Percentiles rank a stretch among this genome's conserved stretches.
phyloP scores from a whole-genome alignment of 495 filamentous ascomycete species.

The Trichoderma virens region DNA sequence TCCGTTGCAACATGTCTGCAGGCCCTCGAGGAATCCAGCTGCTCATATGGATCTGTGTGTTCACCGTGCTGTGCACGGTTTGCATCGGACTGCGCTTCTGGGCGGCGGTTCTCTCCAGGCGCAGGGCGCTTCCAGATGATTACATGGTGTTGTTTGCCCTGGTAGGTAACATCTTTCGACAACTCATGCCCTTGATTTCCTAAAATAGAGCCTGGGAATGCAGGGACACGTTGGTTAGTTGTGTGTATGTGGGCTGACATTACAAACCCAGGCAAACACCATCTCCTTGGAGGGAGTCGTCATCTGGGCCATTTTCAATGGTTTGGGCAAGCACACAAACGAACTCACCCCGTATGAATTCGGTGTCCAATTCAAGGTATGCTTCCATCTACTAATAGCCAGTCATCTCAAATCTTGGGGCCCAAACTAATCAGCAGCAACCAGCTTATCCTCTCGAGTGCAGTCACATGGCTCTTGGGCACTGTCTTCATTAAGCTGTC shows the following conservation, averaged over 20 bases:
- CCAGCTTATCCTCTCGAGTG: conserved; percentile 13
- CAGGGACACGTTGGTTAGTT: too few species aligned
- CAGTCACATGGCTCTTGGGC: conserved; percentile 10
- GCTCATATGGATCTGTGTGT: background rate
- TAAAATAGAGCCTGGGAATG: too few species aligned
- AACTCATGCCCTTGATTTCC: too few species aligned
- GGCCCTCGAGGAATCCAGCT: background rate
- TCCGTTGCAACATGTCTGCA: background rate
- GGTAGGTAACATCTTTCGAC: background rate
- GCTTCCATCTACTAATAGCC: background rate
- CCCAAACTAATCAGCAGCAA: background rate
- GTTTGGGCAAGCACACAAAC: conserved; percentile 11
- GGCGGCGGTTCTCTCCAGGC: background rate
- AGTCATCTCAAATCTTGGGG: background rate
- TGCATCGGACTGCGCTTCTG: background rate
- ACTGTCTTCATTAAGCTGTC: conserved; percentile 11
- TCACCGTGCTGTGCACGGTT: background rate
- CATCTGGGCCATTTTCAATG: conserved; percentile 13
- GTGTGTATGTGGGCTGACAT: too few species aligned
- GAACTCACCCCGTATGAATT: background rate
- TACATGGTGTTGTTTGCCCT: background rate
- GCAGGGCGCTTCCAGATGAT: background rate
- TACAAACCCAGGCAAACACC: background rate
- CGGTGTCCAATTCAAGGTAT: conserved; percentile 2
- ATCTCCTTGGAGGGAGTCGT: background rate